Conservation (phyloP, 257 asterid genomes). For the Nicotiana attenuata region DNA sequence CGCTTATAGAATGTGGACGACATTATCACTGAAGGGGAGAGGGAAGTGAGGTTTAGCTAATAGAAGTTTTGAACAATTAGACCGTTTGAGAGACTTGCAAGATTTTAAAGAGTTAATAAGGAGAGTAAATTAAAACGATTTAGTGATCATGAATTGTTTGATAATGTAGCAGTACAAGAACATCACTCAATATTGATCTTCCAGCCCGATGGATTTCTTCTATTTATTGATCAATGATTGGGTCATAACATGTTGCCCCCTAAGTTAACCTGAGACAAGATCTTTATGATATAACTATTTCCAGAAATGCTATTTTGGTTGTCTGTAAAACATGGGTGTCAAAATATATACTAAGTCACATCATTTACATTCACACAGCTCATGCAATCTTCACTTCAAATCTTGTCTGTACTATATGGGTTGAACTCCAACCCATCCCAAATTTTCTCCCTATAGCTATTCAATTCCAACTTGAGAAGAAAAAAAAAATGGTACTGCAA, state of each 20-base stretch:
- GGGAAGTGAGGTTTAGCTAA: neutral
- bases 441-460: no score
- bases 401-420: neutral
- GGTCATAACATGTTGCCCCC: neutral
- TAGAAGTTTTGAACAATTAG: neutral
- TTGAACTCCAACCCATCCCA: neutral
- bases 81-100: neutral
- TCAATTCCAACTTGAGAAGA: no score
- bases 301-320: neutral
- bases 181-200: neutral
- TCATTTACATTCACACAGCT: constrained; percentile 5
- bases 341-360: neutral
- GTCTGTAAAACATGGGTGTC: constrained; percentile 3
- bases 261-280: constrained; percentile 1
- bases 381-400: neutral
- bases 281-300: neutral
- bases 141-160: neutral
- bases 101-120: neutral
- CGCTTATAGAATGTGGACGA: neutral
- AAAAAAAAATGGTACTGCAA: no score
- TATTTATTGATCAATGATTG: neutral
- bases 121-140: no score
- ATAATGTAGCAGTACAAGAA: neutral
- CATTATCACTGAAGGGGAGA: neutral
- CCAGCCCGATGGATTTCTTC: neutral